phyloP scores from a whole-genome alignment of 75 land plant genomes.

The Pinus taeda region DNA sequence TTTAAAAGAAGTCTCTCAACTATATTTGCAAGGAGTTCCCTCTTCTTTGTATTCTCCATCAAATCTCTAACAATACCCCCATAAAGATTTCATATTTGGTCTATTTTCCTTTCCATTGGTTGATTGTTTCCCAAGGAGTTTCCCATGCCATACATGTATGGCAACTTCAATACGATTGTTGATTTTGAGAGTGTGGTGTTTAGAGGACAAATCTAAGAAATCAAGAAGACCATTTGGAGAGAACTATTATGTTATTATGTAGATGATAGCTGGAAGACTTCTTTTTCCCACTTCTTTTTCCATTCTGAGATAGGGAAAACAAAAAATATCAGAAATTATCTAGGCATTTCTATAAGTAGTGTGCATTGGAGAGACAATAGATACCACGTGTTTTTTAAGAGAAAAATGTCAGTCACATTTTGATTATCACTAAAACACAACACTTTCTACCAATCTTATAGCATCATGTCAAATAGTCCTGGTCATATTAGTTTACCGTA shows the following conservation, averaged over 20 bases:
- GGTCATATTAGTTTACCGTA: too few relatives aligned
- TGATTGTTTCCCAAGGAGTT: background rate
- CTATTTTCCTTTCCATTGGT: background rate
- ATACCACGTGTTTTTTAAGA: constrained; percentile 48
- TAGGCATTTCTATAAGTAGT: background rate
- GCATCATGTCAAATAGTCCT: too few relatives aligned
- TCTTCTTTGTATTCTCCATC: constrained; percentile 42
- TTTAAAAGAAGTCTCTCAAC: constrained; percentile 59
- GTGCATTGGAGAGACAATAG: background rate
- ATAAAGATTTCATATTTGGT: background rate
- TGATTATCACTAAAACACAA: too few relatives aligned
- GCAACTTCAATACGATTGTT: constrained; percentile 80
- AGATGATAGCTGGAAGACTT: constrained; percentile 8
- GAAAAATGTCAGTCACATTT: too few relatives aligned
- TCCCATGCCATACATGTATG: constrained; percentile 45
- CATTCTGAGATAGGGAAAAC: constrained; percentile 41
- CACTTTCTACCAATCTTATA: too few relatives aligned
- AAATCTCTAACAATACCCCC: constrained; percentile 19
- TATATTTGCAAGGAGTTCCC: constrained; percentile 49
- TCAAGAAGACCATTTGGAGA: constrained; percentile 64
- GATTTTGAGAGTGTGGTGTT: constrained; percentile 70
- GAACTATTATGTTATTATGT: constrained; percentile 67
- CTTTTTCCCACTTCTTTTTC: constrained; percentile 45
- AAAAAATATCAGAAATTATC: background rate
- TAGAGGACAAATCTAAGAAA: constrained; percentile 62